Conservation (phyloP, 1,139 yeast genomes). For the Diutina rugosa region DNA sequence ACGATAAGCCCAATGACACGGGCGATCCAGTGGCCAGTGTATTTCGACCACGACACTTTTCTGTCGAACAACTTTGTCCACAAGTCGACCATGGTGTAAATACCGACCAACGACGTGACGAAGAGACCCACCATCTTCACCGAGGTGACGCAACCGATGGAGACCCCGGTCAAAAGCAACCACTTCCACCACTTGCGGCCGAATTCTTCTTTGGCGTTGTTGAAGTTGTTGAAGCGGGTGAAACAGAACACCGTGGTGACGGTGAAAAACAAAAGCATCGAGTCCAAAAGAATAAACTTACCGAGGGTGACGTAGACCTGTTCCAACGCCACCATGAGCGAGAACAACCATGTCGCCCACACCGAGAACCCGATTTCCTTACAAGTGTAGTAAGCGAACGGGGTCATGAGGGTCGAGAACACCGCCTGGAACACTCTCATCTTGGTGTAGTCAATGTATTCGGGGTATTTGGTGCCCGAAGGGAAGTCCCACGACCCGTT, state of each 20-base stretch:
- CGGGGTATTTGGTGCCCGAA: conserved; percentile 79
- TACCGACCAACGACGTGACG: conserved; percentile 70
- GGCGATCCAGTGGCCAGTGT: conserved; percentile 51
- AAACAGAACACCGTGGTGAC: conserved; percentile 69
- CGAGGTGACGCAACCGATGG: conserved; percentile 85
- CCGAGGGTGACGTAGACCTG: conserved; percentile 81
- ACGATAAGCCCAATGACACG: conserved; percentile 48
- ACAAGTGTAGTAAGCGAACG: conserved; percentile 85
- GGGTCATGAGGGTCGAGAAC: conserved; percentile 84
- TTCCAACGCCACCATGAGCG: conserved; percentile 80
- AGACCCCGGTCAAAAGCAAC: conserved; percentile 63
- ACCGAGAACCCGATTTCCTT: conserved; percentile 74
- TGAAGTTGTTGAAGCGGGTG: conserved; percentile 66
- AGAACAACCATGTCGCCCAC: conserved; percentile 78
- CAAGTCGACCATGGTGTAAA: conserved; percentile 70
- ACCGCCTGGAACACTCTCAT: conserved; percentile 93
- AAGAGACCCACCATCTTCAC: conserved; percentile 96
- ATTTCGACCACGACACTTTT: conserved; percentile 34
- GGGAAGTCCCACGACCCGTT: conserved; percentile 94
- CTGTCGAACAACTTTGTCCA: conserved; percentile 58
- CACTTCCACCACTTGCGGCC: conserved; percentile 89
- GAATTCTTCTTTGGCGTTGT: conserved; percentile 44
- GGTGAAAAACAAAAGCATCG: conserved; percentile 91
- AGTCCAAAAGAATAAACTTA: conserved; percentile 83
- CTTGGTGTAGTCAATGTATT: conserved; percentile 69